phyloP scores from a whole-genome alignment of 2,329 filamentous ascomycete genomes.

The Bertia moriformis region DNA sequence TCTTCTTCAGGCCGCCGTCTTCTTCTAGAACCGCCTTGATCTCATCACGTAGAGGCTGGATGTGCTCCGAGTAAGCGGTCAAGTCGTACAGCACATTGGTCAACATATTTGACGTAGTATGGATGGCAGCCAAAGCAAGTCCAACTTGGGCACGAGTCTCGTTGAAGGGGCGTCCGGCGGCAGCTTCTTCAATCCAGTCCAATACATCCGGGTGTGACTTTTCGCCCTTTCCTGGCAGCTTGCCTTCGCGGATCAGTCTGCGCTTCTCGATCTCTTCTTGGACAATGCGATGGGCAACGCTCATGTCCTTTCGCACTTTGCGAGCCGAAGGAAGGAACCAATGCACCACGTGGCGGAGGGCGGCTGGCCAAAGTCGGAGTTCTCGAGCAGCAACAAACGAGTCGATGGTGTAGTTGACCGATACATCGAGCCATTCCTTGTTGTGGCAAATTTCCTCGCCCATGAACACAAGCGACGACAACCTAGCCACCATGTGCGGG shows the following conservation, averaged over 20 bases:
- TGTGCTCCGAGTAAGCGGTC: conserved; percentile 18
- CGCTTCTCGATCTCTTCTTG: conserved; percentile 9
- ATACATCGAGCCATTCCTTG: conserved; percentile 27
- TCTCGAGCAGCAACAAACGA: conserved; percentile 17
- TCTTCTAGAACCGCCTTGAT: conserved; percentile 17
- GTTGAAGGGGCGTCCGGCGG: conserved; percentile 14
- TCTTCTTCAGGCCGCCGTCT: conserved; percentile 18
- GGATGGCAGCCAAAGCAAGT: conserved; percentile 22
- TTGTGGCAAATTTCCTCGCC: conserved; percentile 27
- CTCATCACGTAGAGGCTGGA: conserved; percentile 24
- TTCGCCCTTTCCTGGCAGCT: conserved; percentile 2
- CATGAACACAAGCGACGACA: conserved; percentile 33
- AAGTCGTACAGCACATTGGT: conserved; percentile 23
- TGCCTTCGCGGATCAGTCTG: conserved; percentile 2
- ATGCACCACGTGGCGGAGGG: conserved; percentile 24
- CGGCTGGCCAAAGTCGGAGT: conserved; percentile 22
- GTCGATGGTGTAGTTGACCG: conserved; percentile 24
- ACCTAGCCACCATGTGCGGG: conserved; percentile 26
- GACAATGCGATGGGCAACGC: conserved; percentile 18
- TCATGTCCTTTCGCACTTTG: conserved; percentile 19
- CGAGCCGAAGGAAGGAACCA: conserved; percentile 25
- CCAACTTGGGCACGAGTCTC: conserved; percentile 17
- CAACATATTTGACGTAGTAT: conserved; percentile 21
- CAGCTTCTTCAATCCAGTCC: conserved; percentile 25
- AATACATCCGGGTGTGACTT: conserved; percentile 17